Conservation (phyloP, 805 yeast species). For the Teunomyces kruisii region DNA sequence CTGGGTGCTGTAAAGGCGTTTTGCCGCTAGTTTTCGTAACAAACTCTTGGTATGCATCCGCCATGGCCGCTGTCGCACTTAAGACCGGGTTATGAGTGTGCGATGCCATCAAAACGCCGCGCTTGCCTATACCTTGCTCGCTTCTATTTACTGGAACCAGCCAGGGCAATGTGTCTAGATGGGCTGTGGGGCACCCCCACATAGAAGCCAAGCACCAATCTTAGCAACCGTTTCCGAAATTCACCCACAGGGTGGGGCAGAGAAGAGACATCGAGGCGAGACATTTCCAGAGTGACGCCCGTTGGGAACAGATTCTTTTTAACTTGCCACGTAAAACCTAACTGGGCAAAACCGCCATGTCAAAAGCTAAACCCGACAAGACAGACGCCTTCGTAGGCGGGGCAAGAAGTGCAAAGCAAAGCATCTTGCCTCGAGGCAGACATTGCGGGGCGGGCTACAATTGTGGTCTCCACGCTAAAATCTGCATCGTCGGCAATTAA, state of each 20-base stretch:
- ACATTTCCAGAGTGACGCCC: no score
- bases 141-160: neutral
- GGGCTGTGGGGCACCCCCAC: constrained; percentile 1
- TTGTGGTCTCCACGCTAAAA: no score
- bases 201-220: neutral
- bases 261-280: neutral
- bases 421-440: no score
- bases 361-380: no score
- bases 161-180: neutral
- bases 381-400: no score
- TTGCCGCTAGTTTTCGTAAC: neutral
- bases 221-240: neutral
- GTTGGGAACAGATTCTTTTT: no score
- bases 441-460: no score
- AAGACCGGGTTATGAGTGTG: neutral
- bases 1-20: neutral
- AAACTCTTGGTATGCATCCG: neutral
- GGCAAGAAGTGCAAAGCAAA: no score
- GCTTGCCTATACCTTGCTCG: neutral
- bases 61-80: no score
- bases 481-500: no score
- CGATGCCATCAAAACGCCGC: neutral
- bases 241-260: neutral
- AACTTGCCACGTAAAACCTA: no score
- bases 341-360: no score